phyloP scores from a whole-genome alignment of 352 stramenopile genomes.

The Globisporangium solare region DNA sequence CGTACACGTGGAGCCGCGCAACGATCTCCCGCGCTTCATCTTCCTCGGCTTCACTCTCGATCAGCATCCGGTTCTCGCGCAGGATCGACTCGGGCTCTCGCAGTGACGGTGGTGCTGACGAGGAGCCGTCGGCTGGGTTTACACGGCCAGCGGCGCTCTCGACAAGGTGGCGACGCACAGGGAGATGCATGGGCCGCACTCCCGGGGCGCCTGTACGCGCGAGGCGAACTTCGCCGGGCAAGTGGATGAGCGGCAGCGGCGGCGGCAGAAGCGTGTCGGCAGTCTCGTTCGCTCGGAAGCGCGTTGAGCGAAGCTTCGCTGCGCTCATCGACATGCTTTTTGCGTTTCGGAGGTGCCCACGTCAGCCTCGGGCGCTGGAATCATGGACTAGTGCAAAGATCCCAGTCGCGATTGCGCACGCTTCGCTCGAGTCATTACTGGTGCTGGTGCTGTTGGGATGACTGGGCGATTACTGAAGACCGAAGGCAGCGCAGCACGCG shows the following conservation, averaged over 20 bases:
- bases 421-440: no score
- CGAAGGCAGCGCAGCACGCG: no score
- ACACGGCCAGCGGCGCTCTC: conserved; percentile 10
- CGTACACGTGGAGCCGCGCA: conserved; percentile 47
- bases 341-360: neutral
- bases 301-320: conserved; percentile 19
- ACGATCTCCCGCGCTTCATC: conserved; percentile 25
- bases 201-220: conserved; percentile 35
- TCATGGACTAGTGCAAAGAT: no score
- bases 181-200: conserved; percentile 37
- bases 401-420: no score
- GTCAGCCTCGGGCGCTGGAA: no score
- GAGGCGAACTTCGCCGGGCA: conserved; percentile 41
- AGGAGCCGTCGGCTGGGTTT: conserved; percentile 3
- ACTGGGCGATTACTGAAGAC: no score
- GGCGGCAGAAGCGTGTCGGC: conserved; percentile 43
- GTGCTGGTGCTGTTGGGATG: no score
- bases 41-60: conserved; percentile 33
- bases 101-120: neutral
- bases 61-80: conserved; percentile 27
- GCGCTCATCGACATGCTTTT: conserved; percentile 2
- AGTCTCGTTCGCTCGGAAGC: conserved; percentile 18
- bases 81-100: conserved; percentile 40
- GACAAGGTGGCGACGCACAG: conserved; percentile 36
- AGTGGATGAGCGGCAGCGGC: conserved; percentile 51